Percentiles rank a stretch among this genome's conserved stretches.
phyloP scores from a whole-genome alignment of 2,329 filamentous ascomycete species.

The Tolypocladium tundrense region DNA sequence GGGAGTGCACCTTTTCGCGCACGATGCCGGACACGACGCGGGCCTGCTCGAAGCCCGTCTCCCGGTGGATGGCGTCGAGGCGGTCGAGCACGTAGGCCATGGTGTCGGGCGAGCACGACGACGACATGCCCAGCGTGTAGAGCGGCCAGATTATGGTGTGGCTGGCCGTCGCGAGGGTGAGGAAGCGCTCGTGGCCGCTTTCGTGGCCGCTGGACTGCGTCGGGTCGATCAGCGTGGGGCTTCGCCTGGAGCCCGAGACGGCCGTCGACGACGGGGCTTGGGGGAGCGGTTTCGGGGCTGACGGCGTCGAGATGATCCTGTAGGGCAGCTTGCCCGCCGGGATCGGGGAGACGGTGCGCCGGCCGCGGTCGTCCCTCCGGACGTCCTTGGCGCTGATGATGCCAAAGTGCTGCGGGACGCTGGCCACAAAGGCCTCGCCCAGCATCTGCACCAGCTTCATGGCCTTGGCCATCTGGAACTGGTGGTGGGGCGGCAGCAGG shows the following conservation, averaged over 20 bases:
- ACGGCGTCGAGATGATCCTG: slow-evolving; percentile 17
- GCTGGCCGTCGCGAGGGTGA: slow-evolving; percentile 37
- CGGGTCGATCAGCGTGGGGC: slow-evolving; percentile 30
- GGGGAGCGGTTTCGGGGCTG: slow-evolving; percentile 1
- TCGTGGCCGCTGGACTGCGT: slow-evolving; percentile 22
- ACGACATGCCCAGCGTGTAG: slow-evolving; percentile 37
- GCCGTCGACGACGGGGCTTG: neutral
- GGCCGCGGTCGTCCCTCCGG: slow-evolving; percentile 10
- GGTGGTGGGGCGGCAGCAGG: slow-evolving; percentile 18
- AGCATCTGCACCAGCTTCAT: slow-evolving; percentile 28
- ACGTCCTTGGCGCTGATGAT: slow-evolving; percentile 31
- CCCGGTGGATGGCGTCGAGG: slow-evolving; percentile 32
- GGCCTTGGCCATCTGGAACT: slow-evolving; percentile 24
- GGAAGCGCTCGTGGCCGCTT: slow-evolving; percentile 31
- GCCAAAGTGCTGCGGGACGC: slow-evolving; percentile 38
- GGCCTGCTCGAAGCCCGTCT: slow-evolving; percentile 36
- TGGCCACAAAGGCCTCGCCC: slow-evolving; percentile 32
- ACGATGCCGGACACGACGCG: slow-evolving; percentile 31
- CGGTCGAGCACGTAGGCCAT: slow-evolving; percentile 33
- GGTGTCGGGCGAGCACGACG: slow-evolving; percentile 29
- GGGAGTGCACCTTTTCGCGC: slow-evolving; percentile 21
- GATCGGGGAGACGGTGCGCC: slow-evolving; percentile 13
- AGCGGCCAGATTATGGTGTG: slow-evolving; percentile 41
- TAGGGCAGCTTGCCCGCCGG: slow-evolving; percentile 16
- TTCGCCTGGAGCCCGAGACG: slow-evolving; percentile 5